Evolutionary conservation across 441 rosid genomes (phyloP).

Genomic region (Croton setiger): DNA sequence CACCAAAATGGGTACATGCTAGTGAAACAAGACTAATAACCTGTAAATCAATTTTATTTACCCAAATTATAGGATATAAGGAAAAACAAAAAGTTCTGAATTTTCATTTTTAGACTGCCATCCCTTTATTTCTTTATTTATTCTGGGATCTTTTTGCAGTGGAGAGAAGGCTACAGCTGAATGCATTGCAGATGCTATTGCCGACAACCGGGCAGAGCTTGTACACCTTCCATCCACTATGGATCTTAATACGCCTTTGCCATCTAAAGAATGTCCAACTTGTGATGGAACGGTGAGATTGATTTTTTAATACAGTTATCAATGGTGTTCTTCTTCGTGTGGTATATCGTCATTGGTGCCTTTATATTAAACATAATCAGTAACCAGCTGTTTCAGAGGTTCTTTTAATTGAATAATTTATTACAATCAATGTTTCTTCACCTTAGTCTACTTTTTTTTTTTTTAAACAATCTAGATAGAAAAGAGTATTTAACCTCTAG

Average conservation of each 20-base stretch:
- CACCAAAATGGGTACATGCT: not conserved
- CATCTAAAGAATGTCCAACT: slow-evolving; percentile 78
- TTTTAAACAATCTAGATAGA: not conserved
- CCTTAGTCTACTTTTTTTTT: not conserved
- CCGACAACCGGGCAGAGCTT: slow-evolving; percentile 76
- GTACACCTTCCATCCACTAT: slow-evolving; percentile 74
- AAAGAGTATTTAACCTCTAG: not conserved
- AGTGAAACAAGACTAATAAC: not conserved
- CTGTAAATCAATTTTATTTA: not conserved
- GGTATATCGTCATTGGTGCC: not conserved
- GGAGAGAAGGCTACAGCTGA: slow-evolving; percentile 95
- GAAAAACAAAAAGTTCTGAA: not conserved
- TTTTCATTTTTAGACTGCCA: not conserved
- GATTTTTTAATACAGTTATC: slow-evolving; percentile 14
- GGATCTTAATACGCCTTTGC: slow-evolving; percentile 63
- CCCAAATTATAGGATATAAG: not conserved
- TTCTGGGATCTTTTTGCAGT: slow-evolving; percentile 37
- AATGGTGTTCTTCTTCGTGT: slow-evolving; percentile 7
- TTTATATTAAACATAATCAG: slow-evolving; percentile 1
- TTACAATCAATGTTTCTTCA: not conserved
- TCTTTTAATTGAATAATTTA: not conserved
- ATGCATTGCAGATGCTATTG: slow-evolving; percentile 70
- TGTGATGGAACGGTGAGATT: slow-evolving; percentile 89
- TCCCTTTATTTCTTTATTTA: slow-evolving; percentile 3
- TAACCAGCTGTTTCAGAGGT: not conserved